phyloP scores from a whole-genome alignment of 805 yeast genomes.

The Wickerhamiella lipophila region DNA sequence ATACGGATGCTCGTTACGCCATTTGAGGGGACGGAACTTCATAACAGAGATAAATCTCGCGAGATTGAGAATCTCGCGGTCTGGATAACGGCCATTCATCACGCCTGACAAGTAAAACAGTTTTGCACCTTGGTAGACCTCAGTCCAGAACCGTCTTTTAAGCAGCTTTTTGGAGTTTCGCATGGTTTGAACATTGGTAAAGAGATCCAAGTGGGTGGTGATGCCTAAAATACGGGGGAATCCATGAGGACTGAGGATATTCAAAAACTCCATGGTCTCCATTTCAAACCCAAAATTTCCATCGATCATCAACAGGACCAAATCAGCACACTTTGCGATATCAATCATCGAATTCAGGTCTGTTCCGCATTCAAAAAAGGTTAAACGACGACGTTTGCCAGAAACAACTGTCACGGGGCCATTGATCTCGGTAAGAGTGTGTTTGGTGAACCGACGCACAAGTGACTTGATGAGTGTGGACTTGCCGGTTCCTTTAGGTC shows the following conservation, averaged over 20 bases:
- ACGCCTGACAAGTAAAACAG: slow-evolving; percentile 90
- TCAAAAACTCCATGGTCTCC: slow-evolving; percentile 98
- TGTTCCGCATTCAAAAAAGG: slow-evolving; percentile 84
- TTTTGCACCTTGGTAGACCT: slow-evolving; percentile 96
- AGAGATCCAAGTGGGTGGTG: slow-evolving; percentile 88
- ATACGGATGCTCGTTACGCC: slow-evolving; percentile 98
- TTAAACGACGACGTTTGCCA: slow-evolving; percentile 83
- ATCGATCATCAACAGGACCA: slow-evolving; percentile 78
- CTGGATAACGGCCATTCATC: slow-evolving; percentile 94
- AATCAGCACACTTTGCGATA: slow-evolving; percentile 87
- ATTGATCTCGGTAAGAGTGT: slow-evolving; percentile 69
- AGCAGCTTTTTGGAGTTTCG: slow-evolving; percentile 83
- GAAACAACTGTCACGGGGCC: slow-evolving; percentile 97
- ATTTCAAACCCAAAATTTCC: slow-evolving; percentile 97
- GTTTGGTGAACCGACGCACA: slow-evolving; percentile 77
- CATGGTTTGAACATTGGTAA: slow-evolving; percentile 77
- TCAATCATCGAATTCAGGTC: slow-evolving; percentile 94
- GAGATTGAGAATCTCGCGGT: slow-evolving; percentile 82
- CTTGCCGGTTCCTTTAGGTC: slow-evolving; percentile 98
- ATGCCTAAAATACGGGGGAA: slow-evolving; percentile 96
- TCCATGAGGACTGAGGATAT: slow-evolving; percentile 95
- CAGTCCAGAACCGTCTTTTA: slow-evolving; percentile 96
- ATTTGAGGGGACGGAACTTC: slow-evolving; percentile 97
- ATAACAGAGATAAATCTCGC: slow-evolving; percentile 88
- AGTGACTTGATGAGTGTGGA: slow-evolving; percentile 83